These are phyloP conservation scores for Basidiobolus meristosporus DNA, from an alignment of 371 early-diverging fungal genomes.

Conservation along the genomic window DNA sequence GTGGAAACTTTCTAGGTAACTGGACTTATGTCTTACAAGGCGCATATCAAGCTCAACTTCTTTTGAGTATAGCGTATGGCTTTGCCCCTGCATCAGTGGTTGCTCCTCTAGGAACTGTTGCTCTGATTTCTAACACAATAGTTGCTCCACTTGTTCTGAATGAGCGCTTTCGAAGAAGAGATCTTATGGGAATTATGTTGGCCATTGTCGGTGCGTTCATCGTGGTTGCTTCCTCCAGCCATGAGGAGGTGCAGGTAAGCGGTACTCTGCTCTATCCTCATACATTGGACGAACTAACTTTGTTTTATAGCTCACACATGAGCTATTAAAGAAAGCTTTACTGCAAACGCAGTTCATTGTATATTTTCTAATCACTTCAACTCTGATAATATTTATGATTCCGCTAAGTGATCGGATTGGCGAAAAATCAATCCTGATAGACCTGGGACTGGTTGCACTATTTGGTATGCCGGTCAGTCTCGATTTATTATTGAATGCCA, in stretches of 20 bases:
- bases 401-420: slow-evolving; percentile 31
- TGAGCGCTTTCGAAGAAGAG: slow-evolving; percentile 39
- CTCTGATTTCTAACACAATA: slow-evolving; percentile 46
- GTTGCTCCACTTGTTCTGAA: slow-evolving; percentile 50
- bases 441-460: slow-evolving; percentile 45
- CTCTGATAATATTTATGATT: slow-evolving; percentile 15
- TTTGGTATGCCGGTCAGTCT: slow-evolving; percentile 23
- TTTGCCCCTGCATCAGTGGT: slow-evolving; percentile 65
- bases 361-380: slow-evolving; percentile 27
- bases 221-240: slow-evolving; percentile 42
- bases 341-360: slow-evolving; percentile 30
- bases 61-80: slow-evolving; percentile 33
- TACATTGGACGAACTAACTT: background rate
- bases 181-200: slow-evolving; percentile 39
- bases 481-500: background rate
- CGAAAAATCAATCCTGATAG: slow-evolving; percentile 35
- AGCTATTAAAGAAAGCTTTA: slow-evolving; percentile 31
- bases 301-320: slow-evolving; percentile 26
- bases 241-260: slow-evolving; percentile 28
- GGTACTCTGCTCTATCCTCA: background rate
- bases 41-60: background rate
- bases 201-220: slow-evolving; percentile 47
- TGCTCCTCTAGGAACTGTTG: slow-evolving; percentile 63
- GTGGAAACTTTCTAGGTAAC: slow-evolving; percentile 20
- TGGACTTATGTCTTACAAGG: background rate